Evolutionary conservation across 2,329 filamentous ascomycete genomes (phyloP).

Genomic region (Fusarium tricinctum): DNA sequence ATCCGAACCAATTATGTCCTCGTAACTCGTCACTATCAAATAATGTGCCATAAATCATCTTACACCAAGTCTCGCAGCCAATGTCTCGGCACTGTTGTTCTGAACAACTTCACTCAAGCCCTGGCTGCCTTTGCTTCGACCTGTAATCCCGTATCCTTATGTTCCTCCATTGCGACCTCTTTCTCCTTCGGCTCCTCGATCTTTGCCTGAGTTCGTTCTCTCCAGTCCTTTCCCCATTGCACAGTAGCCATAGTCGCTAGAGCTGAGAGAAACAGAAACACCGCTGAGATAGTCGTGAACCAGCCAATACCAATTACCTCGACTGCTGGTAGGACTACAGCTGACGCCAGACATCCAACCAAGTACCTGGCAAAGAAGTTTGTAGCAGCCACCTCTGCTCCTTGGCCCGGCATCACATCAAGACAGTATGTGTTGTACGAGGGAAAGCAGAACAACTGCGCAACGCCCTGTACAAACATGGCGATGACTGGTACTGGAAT

Average conservation of each 20-base stretch:
- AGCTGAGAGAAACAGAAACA: slow-evolving; percentile 56
- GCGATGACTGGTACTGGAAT: slow-evolving; percentile 75
- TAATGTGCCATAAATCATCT: no score
- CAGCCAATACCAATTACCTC: slow-evolving; percentile 82
- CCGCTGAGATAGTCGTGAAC: slow-evolving; percentile 76
- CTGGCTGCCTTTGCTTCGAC: slow-evolving; percentile 7
- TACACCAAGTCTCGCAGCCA: slow-evolving; percentile 13
- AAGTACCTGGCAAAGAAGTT: slow-evolving; percentile 86
- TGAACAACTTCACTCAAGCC: slow-evolving; percentile 3
- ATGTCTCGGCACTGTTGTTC: slow-evolving; percentile 26
- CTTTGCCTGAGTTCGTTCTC: slow-evolving; percentile 53
- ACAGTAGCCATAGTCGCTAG: slow-evolving; percentile 56
- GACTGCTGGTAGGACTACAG: slow-evolving; percentile 80
- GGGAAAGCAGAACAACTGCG: slow-evolving; percentile 82
- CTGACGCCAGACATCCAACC: slow-evolving; percentile 78
- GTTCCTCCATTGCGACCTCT: neutral
- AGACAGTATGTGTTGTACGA: slow-evolving; percentile 84
- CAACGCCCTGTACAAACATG: slow-evolving; percentile 81
- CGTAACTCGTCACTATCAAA: neutral
- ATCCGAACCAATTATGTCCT: slow-evolving; percentile 5
- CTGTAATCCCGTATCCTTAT: neutral
- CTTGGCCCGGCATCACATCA: slow-evolving; percentile 79
- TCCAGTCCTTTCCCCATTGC: slow-evolving; percentile 58
- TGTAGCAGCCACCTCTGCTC: slow-evolving; percentile 81
- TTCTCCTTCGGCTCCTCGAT: slow-evolving; percentile 28